Evolutionary conservation across 345 rosid genomes (phyloP), one percentile per base, ranked within the genome.

Genomic region (Citrus unshiu): DNA sequence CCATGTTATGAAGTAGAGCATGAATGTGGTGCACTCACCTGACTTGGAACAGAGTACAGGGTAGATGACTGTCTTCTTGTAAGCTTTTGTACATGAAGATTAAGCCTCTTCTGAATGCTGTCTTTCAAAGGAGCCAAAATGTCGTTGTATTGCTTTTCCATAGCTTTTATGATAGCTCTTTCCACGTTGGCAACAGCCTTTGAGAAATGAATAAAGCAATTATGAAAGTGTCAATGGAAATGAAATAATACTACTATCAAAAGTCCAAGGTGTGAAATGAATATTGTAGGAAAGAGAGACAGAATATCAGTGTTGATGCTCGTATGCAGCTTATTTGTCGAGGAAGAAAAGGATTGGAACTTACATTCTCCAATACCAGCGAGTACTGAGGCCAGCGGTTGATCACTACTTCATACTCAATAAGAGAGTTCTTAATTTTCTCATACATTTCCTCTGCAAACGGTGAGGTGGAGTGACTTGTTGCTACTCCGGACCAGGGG

Each of bases 371-470:
- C 85, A 96, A 85, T 77, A 89, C 89, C 82, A 93, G 43, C 9
- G 98, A 91, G 82, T 93, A 96, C 58, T 91, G 92, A 54, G 99
- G 99, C 99, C 99, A 96, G 34, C 94, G 84, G 56, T 93, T 93
- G 80, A 93, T 92, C 80, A 92, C 97, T 61, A 92, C 97, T 86
- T 91, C 98, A 79, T 92, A 96, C 75, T 90, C 97, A 63, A 81
- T 60, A 67, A 95, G 94, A 46, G 89, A 88, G 67, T 90, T 91
- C 82, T 81, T 91, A 74, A 93, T 85, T 81, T 93, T 92, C 81
- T 89, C 97, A 75, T 93, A 93, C 93, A 93, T 92, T 81, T 92
- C 97, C 85, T 96, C 98, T 34, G 97, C 97, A 81, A 96, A 96
- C 24, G 97, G 97, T 80, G 97, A 93, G 58, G 98, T 93, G 76